Conservation (phyloP, 345 rosid species). For the Gossypium bickii region DNA sequence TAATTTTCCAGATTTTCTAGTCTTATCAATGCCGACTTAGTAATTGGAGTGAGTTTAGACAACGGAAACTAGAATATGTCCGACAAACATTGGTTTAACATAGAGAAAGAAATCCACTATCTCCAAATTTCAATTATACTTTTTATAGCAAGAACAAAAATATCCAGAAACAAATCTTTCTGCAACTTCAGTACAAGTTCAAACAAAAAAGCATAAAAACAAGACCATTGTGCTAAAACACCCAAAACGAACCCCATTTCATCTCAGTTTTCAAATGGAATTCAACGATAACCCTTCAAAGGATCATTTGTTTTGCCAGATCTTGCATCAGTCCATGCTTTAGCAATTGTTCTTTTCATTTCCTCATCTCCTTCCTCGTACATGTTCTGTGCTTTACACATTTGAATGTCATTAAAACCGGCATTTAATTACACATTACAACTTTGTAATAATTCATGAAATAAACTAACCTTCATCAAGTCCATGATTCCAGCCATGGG, state of each 20-base stretch:
- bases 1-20: background rate
- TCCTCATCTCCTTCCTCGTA: slow-evolving; percentile 94
- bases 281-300: slow-evolving; percentile 44
- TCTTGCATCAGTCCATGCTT: slow-evolving; percentile 98
- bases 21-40: background rate
- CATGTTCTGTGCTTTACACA: slow-evolving; percentile 57
- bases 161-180: background rate
- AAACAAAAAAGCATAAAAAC: background rate
- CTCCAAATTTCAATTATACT: background rate
- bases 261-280: background rate
- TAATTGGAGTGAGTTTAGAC: background rate
- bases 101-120: background rate
- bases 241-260: background rate
- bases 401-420: too few species aligned
- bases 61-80: too few species aligned
- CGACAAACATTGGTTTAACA: background rate
- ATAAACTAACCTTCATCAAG: slow-evolving; percentile 68
- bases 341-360: slow-evolving; percentile 90
- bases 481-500: slow-evolving; percentile 99
- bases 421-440: background rate
- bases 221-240: too few species aligned
- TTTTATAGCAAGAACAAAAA: background rate
- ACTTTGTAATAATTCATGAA: background rate
- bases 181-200: background rate
- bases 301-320: slow-evolving; percentile 81